These are phyloP conservation scores for Hypomontagnella submonticulosa DNA, from an alignment of 495 filamentous ascomycete genomes.

Conservation along the genomic window DNA sequence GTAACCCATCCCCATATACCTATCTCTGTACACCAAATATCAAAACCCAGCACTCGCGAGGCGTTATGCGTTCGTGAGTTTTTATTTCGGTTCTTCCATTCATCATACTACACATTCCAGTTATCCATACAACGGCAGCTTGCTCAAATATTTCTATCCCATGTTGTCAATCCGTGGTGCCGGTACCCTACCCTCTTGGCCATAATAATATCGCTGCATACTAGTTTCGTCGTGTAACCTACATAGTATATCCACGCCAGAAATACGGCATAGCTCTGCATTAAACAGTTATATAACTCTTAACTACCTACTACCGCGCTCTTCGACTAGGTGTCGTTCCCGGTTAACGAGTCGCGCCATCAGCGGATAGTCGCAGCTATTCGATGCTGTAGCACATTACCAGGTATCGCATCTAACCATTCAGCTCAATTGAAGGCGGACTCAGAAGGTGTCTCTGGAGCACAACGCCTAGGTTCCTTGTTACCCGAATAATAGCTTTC, in stretches of 20 bases:
- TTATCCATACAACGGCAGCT: constrained; percentile 25
- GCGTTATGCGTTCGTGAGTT: constrained; percentile 23
- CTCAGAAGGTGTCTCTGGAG: constrained; percentile 24
- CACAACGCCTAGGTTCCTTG: constrained; percentile 14
- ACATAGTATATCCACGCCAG: constrained; percentile 3
- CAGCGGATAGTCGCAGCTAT: constrained; percentile 41
- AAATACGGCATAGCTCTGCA: constrained; percentile 19
- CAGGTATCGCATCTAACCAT: constrained; percentile 27
- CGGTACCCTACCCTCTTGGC: constrained; percentile 16
- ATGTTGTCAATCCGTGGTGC: constrained; percentile 34
- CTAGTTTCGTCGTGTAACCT: background rate
- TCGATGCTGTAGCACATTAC: constrained; percentile 43
- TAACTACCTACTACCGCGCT: constrained; percentile 3
- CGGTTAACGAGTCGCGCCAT: constrained; percentile 33
- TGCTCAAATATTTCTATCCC: constrained; percentile 23
- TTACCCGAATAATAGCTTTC: constrained; percentile 35
- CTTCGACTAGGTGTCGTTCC: constrained; percentile 14
- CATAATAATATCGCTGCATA: constrained; percentile 17
- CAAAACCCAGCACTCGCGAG: constrained; percentile 35
- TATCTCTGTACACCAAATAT: constrained; percentile 31
- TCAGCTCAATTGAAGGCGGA: constrained; percentile 21
- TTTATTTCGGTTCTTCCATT: constrained; percentile 13
- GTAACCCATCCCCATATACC: constrained; percentile 38
- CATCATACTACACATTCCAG: constrained; percentile 24
- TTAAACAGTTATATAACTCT: constrained; percentile 7